Evolutionary conservation across 108 stramenopile species (phyloP), one percentile per base, ranked within the genome.

Genomic region (Skeletonema costatum): DNA sequence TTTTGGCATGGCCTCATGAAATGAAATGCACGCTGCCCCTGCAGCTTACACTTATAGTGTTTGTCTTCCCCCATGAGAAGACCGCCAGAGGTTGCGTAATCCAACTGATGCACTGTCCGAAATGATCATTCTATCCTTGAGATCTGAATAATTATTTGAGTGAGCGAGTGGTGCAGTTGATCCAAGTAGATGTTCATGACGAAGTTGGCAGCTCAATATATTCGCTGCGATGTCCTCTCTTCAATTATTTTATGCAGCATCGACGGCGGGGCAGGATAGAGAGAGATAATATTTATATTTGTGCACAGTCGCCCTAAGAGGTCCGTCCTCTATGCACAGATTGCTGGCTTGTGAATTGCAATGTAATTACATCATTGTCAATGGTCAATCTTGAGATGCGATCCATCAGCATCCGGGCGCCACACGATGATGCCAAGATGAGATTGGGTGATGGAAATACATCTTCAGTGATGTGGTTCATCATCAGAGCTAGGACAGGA

Each of bases 61-160:
- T 25, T 25, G 8, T 75, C 87, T 31, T 84, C 80, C 8, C 87
- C 96, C 25, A 90, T 68, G 16, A 93, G 75, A 6, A 97, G 64
- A 2, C 92, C 75, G 38, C 96, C 96, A 0, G 85, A 86, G 3
- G 96, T 97, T 30, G 93, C 93, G 74, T 91, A 97, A 68, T 97
- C 96, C 48, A 97, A 74, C 78, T 94, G 96, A 81, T 97, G 96
- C 56, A 91, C 90, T 2, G 83, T 90, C 11, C 96, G 90, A 42
- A 93, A 59, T 29, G 87, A 70, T 90, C 89, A 25, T 25, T 25
- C 25, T 25, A 71, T 93, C 92, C 44, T 71, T 41, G 17, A 93
- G 76, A 66, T 71, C 76, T 41, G 86, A 83, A 60, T 83, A 77
- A 38, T 73, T 78, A 25, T 25, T 25, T 25, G 25, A 25, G 25